Conservation (phyloP, 73 alveolate genomes). For the Uronychia setigera region DNA sequence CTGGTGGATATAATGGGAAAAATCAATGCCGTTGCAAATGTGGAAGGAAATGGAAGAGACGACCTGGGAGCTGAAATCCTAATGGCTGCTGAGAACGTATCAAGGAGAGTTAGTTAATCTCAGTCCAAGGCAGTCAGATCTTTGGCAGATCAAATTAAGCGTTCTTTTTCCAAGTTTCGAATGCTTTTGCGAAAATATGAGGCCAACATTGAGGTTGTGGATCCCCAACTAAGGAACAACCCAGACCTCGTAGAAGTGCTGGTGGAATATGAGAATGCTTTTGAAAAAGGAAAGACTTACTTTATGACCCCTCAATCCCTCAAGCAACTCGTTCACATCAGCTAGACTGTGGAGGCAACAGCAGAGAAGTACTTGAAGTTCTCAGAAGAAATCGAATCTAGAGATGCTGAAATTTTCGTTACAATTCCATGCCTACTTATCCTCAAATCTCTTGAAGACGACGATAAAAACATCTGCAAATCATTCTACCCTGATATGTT, state of each 20-base stretch:
- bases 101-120: conserved; percentile 77
- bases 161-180: conserved; percentile 43
- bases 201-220: conserved; percentile 94
- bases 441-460: conserved; percentile 68
- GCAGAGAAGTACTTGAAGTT: conserved; percentile 71
- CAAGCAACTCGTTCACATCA: conserved; percentile 38
- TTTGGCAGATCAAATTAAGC: conserved; percentile 83
- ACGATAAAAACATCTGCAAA: conserved; percentile 73
- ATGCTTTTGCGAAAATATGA: conserved; percentile 86
- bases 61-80: conserved; percentile 89
- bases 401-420: conserved; percentile 79
- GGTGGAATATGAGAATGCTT: conserved; percentile 83
- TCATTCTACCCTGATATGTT: conserved; percentile 72
- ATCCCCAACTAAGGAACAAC: conserved; percentile 93
- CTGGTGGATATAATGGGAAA: conserved; percentile 79
- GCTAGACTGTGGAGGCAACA: conserved; percentile 69
- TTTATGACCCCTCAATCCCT: conserved; percentile 54
- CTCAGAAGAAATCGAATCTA: conserved; percentile 61
- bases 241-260: conserved; percentile 91
- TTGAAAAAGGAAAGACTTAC: conserved; percentile 90
- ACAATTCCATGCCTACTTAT: conserved; percentile 77
- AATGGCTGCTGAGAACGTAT: conserved; percentile 86
- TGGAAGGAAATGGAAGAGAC: conserved; percentile 97
- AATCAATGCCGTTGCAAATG: conserved; percentile 94
- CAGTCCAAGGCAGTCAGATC: conserved; percentile 84